Percentiles rank a stretch among this genome's conserved stretches.
Evolutionary conservation across 1,284 basidiomycete species (phyloP).

Genomic region (Tilletia caries): DNA sequence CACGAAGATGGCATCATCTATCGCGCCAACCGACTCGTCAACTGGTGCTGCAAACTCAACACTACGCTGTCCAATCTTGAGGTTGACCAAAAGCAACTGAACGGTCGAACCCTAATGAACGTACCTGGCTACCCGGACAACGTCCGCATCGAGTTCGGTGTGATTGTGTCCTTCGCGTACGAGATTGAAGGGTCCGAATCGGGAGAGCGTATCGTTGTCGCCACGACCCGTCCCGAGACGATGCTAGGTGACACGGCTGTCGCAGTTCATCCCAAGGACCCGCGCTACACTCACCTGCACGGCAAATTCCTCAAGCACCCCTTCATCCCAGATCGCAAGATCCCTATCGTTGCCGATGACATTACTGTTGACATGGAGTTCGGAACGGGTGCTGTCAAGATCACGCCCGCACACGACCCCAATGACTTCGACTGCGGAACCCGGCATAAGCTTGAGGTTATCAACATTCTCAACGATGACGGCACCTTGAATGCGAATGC

Average conservation of each 20-base stretch:
- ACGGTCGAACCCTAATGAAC: slow-evolving; percentile 78
- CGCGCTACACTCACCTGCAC: slow-evolving; percentile 90
- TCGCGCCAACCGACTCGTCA: slow-evolving; percentile 93
- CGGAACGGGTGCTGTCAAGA: slow-evolving; percentile 98
- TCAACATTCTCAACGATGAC: slow-evolving; percentile 95
- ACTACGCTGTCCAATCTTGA: slow-evolving; percentile 96
- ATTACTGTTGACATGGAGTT: slow-evolving; percentile 91
- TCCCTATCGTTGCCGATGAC: slow-evolving; percentile 84
- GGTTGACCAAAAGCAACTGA: slow-evolving; percentile 91
- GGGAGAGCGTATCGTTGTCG: slow-evolving; percentile 81
- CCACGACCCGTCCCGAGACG: slow-evolving; percentile 96
- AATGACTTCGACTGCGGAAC: slow-evolving; percentile 95
- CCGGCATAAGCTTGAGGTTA: slow-evolving; percentile 84
- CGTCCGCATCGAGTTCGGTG: slow-evolving; percentile 96
- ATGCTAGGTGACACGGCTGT: slow-evolving; percentile 98
- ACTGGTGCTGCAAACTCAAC: slow-evolving; percentile 95
- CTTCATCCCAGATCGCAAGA: slow-evolving; percentile 72
- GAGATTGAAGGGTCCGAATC: slow-evolving; percentile 74
- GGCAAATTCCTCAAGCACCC: slow-evolving; percentile 90
- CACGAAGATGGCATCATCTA: slow-evolving; percentile 93
- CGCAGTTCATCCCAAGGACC: slow-evolving; percentile 90
- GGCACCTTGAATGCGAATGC: slow-evolving; percentile 92
- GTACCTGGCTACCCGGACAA: slow-evolving; percentile 92
- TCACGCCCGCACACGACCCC: slow-evolving; percentile 97
- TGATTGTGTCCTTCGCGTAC: slow-evolving; percentile 92